Base-by-base conservation (phyloP, 345 rosid genomes). In the Moricandia moricandioides region DNA sequence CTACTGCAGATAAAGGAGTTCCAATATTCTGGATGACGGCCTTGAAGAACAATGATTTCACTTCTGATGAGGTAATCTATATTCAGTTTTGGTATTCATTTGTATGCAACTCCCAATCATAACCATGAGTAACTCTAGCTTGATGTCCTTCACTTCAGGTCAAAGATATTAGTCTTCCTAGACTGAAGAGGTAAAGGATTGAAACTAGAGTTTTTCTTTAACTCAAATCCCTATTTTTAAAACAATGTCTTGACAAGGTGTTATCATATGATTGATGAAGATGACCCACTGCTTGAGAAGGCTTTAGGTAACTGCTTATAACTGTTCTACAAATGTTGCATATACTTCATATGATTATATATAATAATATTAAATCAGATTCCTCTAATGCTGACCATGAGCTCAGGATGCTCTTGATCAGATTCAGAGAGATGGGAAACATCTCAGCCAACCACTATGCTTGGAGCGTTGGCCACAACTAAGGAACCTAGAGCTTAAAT, bases 241-340 rank as follows among this genome's bases (percentile, higher is more conserved):
- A 27, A 27, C 29, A 7, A 86, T 45, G 81, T 91, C 49, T 80
- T 93, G 87, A 87, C 91, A 1, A 93, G 91, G 86, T 79, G 91
- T 30, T 93, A 89, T 70, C 92, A 91, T 80, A 89, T 91, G 97
- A 88, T 91, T 67, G 98, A 93, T 83, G 98, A 93, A 73, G 92
- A 90, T 40, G 97, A 91, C 39, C 98, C 96, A 16, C 84, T 89
- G 58, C 88, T 93, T 27, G 94, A 89, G 86, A 93, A 88, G 81
- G 98, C 97, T 24, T 83, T 82, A 0, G 97, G 96, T 84, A 90
- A 80, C 69, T 65, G 27, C 79, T 31, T 65, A 8, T 37, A 40
- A 27, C 37, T 6, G 43, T 3, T 37, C 12, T 35, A 35, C 43
- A 37, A 37, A 8, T 37, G 43, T 37, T 37, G 43, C 43, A 37